Evolutionary conservation across 73 alveolate species (phyloP).

Genomic region (Symbiodinium pilosum): DNA sequence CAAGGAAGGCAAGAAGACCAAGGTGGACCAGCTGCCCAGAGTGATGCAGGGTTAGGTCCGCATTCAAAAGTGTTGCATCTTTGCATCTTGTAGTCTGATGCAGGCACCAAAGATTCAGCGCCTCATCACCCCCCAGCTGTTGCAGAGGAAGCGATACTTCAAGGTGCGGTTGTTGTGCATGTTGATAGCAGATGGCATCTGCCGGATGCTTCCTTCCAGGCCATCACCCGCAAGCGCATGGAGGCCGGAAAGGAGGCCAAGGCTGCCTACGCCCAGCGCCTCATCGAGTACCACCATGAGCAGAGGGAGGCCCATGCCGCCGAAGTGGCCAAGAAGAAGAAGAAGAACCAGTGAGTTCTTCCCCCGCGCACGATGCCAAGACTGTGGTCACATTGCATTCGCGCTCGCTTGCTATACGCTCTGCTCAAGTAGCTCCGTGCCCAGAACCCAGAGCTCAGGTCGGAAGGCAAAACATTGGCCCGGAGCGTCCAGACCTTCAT

Average conservation of each 20-base stretch:
- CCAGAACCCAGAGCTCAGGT: too few relatives aligned
- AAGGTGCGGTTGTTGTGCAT: not conserved
- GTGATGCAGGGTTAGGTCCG: too few relatives aligned
- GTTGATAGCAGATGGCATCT: not conserved
- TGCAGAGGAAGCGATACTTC: conserved; percentile 79
- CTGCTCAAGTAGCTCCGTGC: too few relatives aligned
- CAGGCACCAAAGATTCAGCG: conserved; percentile 92
- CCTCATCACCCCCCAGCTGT: conserved; percentile 72
- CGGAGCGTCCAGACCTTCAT: too few relatives aligned
- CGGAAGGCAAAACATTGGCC: too few relatives aligned
- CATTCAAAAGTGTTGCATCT: too few relatives aligned
- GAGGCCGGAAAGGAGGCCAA: conserved; percentile 83
- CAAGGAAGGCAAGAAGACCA: conserved; percentile 96
- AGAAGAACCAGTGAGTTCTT: not conserved
- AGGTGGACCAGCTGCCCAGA: not conserved
- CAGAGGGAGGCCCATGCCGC: conserved; percentile 73
- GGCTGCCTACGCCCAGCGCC: conserved; percentile 70
- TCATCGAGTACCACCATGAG: conserved; percentile 72
- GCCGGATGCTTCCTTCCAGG: too few relatives aligned
- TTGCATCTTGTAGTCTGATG: not conserved
- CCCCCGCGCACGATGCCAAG: not conserved
- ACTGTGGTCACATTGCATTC: not conserved
- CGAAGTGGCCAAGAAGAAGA: conserved; percentile 77
- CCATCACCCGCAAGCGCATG: conserved; percentile 81
- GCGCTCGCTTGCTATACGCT: not conserved